Percentiles rank a stretch among this genome's conserved stretches.
phyloP scores from a whole-genome alignment of 768 basidiomycete genomes.

The Hirschioporus abietinus region DNA sequence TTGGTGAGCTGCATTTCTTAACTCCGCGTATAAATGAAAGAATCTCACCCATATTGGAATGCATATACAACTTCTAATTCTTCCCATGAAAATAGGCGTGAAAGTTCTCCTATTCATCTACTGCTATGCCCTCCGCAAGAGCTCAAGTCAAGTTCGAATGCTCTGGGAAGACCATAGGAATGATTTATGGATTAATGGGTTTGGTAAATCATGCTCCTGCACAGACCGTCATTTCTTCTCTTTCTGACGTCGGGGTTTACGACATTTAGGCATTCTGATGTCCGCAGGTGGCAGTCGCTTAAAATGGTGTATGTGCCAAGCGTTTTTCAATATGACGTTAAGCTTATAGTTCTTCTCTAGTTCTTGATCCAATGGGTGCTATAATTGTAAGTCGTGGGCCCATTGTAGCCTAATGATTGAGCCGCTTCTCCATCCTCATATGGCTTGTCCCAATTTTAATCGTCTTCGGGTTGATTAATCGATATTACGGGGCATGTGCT shows the following conservation, averaged over 20 bases:
- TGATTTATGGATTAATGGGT: conserved; percentile 80
- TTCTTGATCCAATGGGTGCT: conserved; percentile 74
- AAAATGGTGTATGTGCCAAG: conserved; percentile 63
- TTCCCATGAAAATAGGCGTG: conserved; percentile 42
- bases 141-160: conserved; percentile 89
- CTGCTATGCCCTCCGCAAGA: conserved; percentile 70
- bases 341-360: conserved; percentile 34
- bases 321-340: conserved; percentile 10
- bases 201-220: conserved; percentile 38
- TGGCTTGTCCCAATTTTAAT: no score
- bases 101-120: conserved; percentile 87
- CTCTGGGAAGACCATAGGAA: conserved; percentile 97
- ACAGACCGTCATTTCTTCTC: background rate
- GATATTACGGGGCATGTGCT: background rate
- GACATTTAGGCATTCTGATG: conserved; percentile 65
- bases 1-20: conserved; percentile 45
- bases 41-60: conserved; percentile 5
- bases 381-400: conserved; percentile 51
- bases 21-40: conserved; percentile 2
- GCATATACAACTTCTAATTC: conserved; percentile 7
- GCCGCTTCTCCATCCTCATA: background rate
- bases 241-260: conserved; percentile 5
- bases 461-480: background rate
- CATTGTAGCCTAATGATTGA: background rate
- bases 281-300: conserved; percentile 76